phyloP scores from a whole-genome alignment of 306 rosid species.

The Comarum palustre region DNA sequence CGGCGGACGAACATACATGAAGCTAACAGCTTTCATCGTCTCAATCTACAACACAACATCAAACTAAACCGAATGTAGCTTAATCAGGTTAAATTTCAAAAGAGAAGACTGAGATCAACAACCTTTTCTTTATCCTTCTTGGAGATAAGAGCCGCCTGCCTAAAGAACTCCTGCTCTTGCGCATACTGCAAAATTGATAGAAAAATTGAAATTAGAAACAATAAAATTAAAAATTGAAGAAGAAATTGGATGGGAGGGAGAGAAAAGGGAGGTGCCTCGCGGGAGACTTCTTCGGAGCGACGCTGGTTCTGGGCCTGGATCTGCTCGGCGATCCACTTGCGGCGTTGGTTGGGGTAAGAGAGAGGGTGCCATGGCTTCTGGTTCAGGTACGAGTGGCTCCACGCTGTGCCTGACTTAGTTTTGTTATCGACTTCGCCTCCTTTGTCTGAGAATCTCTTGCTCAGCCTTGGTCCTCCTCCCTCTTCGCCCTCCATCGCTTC shows the following conservation, averaged over 20 bases:
- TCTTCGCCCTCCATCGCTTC: slow-evolving; percentile 78
- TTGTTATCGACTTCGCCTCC: slow-evolving; percentile 77
- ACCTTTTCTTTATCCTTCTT: slow-evolving; percentile 92
- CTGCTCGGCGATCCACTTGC: slow-evolving; percentile 98
- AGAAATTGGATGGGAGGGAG: neutral
- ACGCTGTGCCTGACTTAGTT: slow-evolving; percentile 81
- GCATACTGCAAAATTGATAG: slow-evolving; percentile 49
- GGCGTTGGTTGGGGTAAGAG: slow-evolving; percentile 94
- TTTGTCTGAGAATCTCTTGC: slow-evolving; percentile 67
- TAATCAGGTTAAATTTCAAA: neutral
- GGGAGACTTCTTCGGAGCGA: slow-evolving; percentile 77
- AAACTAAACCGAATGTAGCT: neutral
- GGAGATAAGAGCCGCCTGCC: slow-evolving; percentile 72
- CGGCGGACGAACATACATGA: slow-evolving; percentile 98
- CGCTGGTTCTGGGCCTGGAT: slow-evolving; percentile 63
- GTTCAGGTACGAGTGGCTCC: slow-evolving; percentile 91
- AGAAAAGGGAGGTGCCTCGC: slow-evolving; percentile 46
- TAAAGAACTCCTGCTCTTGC: slow-evolving; percentile 93
- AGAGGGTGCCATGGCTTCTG: slow-evolving; percentile 99
- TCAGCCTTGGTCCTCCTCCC: slow-evolving; percentile 66
- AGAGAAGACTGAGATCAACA: neutral
- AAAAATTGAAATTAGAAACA: neutral
- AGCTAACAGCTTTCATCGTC: slow-evolving; percentile 92
- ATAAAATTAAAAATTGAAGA: neutral
- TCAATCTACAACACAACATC: slow-evolving; percentile 49